Percentiles rank a stretch among this genome's conserved stretches.
phyloP scores from a whole-genome alignment of 2,329 filamentous ascomycete genomes.

The Dothidotthia symphoricarpi region DNA sequence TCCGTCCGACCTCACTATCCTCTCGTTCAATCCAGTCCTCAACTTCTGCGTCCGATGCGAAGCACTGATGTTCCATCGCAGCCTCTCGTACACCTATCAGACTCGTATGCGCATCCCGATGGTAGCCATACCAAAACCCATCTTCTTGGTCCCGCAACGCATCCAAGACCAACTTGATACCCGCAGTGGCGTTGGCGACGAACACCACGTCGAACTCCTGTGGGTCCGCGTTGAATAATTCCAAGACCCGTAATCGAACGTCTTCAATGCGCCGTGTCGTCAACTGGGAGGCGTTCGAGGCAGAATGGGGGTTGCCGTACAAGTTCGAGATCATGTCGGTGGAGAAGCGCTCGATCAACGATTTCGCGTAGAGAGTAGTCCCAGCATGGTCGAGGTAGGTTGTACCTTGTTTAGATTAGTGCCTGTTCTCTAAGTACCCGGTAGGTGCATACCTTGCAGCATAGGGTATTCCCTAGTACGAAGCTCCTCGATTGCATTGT shows the following conservation, averaged over 20 bases:
- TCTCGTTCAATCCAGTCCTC: constrained; percentile 59
- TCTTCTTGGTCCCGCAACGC: constrained; percentile 64
- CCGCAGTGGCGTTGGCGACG: constrained; percentile 87
- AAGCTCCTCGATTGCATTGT: constrained; percentile 58
- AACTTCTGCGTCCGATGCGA: constrained; percentile 63
- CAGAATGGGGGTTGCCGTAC: constrained; percentile 90
- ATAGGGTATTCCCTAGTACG: constrained; percentile 66
- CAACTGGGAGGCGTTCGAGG: constrained; percentile 74
- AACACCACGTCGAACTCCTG: constrained; percentile 84
- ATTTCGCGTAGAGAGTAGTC: constrained; percentile 80
- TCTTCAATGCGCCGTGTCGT: constrained; percentile 75
- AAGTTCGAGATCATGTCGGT: constrained; percentile 74
- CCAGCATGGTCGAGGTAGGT: constrained; percentile 93
- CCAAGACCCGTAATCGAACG: constrained; percentile 66
- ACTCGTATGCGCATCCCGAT: constrained; percentile 82
- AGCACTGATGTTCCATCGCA: constrained; percentile 63
- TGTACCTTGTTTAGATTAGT: constrained; percentile 53
- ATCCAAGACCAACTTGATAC: constrained; percentile 82
- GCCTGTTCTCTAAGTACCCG: not conserved
- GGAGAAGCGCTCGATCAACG: constrained; percentile 75
- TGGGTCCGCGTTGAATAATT: constrained; percentile 79
- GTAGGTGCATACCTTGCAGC: constrained; percentile 57
- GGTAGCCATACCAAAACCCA: constrained; percentile 83
- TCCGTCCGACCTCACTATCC: constrained; percentile 16
- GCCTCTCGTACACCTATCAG: constrained; percentile 75